Evolutionary conservation across 768 basidiomycete species (phyloP).

Genomic region (Psilocybe cubensis): DNA sequence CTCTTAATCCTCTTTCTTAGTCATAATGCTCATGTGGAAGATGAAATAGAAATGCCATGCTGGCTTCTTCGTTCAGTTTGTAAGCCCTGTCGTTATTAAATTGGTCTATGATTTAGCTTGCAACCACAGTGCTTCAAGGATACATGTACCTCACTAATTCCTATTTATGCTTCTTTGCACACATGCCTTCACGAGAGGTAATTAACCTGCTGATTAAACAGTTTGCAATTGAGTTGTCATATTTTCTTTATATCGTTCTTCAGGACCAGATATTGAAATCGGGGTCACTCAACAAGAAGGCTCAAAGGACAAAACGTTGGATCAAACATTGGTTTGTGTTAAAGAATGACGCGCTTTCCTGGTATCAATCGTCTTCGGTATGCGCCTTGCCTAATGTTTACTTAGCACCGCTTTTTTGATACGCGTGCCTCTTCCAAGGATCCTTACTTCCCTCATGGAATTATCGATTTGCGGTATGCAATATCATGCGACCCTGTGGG

Average conservation of each 20-base stretch:
- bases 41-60: conserved; percentile 79
- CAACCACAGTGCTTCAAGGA: conserved; percentile 80
- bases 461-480: conserved; percentile 93
- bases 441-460: conserved; percentile 97
- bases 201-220: conserved; percentile 14
- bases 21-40: conserved; percentile 7
- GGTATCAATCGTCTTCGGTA: conserved; percentile 95
- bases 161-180: conserved; percentile 95
- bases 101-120: neutral
- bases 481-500: conserved; percentile 82
- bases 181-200: conserved; percentile 90
- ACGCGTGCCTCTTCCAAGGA: conserved; percentile 62
- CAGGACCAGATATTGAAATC: conserved; percentile 95
- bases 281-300: conserved; percentile 86
- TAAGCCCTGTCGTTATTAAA: conserved; percentile 45
- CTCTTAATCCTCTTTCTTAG: neutral
- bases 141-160: conserved; percentile 96
- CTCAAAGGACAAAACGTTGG: conserved; percentile 89
- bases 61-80: conserved; percentile 90
- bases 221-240: neutral
- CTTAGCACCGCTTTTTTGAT: neutral
- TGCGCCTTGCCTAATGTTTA: conserved; percentile 20
- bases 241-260: conserved; percentile 10
- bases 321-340: conserved; percentile 96
- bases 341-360: conserved; percentile 94